These are phyloP conservation scores for Papiliotrema nemorosa DNA, from an alignment of 1,284 basidiomycete species.

Conservation along the genomic window DNA sequence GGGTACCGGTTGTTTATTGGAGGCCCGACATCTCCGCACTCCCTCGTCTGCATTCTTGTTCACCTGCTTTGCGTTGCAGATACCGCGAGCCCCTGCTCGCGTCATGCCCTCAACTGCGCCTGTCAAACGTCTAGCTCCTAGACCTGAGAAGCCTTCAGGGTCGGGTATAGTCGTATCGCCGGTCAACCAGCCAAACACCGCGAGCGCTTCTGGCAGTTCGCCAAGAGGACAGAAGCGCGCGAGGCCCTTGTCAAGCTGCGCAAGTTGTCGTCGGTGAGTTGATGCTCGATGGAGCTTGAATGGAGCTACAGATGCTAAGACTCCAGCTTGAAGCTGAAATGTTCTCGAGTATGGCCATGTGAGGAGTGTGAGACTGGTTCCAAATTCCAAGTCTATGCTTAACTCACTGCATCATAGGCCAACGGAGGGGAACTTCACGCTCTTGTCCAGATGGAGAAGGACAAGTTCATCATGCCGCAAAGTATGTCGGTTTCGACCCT, in stretches of 20 bases:
- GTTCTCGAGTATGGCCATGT: constrained; percentile 44
- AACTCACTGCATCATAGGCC: constrained; percentile 16
- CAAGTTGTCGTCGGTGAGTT: constrained; percentile 38
- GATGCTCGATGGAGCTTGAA: neutral
- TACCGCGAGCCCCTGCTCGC: too few species aligned
- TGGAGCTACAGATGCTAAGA: neutral
- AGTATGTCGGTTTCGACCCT: neutral
- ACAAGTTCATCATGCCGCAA: constrained; percentile 39
- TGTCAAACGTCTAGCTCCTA: too few species aligned
- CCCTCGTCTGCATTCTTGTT: too few species aligned
- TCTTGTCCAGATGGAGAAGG: constrained; percentile 44
- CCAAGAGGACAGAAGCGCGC: too few species aligned
- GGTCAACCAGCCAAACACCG: too few species aligned
- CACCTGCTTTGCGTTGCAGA: too few species aligned
- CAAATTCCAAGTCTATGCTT: neutral
- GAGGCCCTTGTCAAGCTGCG: constrained; percentile 27
- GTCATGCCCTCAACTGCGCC: too few species aligned
- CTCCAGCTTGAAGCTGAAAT: constrained; percentile 41
- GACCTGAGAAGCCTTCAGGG: too few species aligned
- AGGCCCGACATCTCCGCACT: too few species aligned
- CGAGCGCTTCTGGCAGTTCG: too few species aligned
- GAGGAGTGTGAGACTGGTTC: constrained; percentile 31
- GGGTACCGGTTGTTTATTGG: too few species aligned
- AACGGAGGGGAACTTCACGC: constrained; percentile 42
- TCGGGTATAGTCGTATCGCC: too few species aligned